Evolutionary conservation across 257 asterid species (phyloP).

Genomic region (Sherardia arvensis): DNA sequence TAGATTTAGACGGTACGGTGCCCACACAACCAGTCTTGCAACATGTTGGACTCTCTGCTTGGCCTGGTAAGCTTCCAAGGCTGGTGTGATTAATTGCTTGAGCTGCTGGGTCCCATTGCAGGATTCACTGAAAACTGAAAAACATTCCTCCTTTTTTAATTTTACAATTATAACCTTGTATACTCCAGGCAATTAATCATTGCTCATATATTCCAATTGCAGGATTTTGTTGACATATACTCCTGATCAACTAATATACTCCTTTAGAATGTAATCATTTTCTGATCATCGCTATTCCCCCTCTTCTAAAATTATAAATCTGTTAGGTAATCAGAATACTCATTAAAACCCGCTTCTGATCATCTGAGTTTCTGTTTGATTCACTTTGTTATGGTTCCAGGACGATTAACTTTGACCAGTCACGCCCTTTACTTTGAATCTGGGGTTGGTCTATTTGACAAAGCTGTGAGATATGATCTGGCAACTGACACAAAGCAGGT

Average conservation of each 20-base stretch:
- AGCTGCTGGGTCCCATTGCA: neutral
- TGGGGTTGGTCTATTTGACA: slow-evolving; percentile 82
- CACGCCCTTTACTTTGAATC: slow-evolving; percentile 78
- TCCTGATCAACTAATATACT: no score
- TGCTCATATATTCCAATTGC: no score
- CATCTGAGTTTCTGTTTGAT: slow-evolving; percentile 6
- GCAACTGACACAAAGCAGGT: slow-evolving; percentile 67
- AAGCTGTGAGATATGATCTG: slow-evolving; percentile 78
- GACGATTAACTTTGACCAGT: slow-evolving; percentile 81
- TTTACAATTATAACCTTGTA: no score
- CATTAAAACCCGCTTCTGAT: neutral
- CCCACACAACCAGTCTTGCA: slow-evolving; percentile 86
- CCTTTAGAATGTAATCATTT: neutral
- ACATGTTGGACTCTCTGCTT: slow-evolving; percentile 86
- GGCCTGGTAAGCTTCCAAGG: slow-evolving; percentile 70
- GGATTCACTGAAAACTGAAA: neutral
- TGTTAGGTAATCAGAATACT: neutral
- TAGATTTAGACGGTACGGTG: slow-evolving; percentile 70
- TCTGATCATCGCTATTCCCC: neutral
- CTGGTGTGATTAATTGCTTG: neutral
- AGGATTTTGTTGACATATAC: no score
- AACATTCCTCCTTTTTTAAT: no score
- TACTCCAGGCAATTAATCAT: no score
- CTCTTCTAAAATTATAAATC: neutral
- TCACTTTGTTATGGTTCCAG: slow-evolving; percentile 28